Base-by-base conservation (phyloP, 1,284 basidiomycete genomes). In the Limonomyces culmigenus region DNA sequence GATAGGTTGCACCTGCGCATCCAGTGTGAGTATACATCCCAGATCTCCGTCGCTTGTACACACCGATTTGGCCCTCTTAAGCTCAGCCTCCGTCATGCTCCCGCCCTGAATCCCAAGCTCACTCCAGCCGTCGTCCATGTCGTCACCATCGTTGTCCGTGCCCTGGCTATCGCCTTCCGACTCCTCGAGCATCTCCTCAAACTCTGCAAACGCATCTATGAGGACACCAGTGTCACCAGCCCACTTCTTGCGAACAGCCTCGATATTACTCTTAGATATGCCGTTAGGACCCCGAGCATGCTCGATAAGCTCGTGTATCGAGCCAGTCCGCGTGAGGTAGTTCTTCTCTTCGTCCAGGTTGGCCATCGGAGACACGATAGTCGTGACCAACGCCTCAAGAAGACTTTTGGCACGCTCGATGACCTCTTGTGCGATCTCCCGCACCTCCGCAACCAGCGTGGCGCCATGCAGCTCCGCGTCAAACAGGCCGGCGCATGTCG, bases 241-340 rank as follows among this genome's bases (percentile, higher is more conserved):
- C 67, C 74, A 78, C 17, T 57, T 50, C 45, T 62, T 70, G 37
- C 52, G 52, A 2, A 83, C 74, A 11, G 81, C 76, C 5, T 60
- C 52, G 14, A 60, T 46, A 47, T 84, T 83, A 43, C 70, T 61
- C 27, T 48, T 49, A 4, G 77, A 72, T 29, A 81, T 48, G 6
- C 63, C 64, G 13, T 56, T 49, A 3, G 35, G 25, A 29, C 52
- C 47, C 29, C 66, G 61, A 10, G 70, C 70, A 34, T 52, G 59
- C 20, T 71, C 62, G 40, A 84, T 68, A 23, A 73, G 53, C 38
- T 72, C 68, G 46, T 86, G 81, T 0, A 84, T 59, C 8, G 67
- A 52, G 15, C 66, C 80, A 0, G 73, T 74, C 41, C 62, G 64
- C 25, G 73, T 49, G 41, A 86, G 58, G 45, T 79, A 75, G n/a